These are phyloP conservation scores for Kodamaea anthophila DNA, from an alignment of 1,139 yeast species.

Conservation along the genomic window DNA sequence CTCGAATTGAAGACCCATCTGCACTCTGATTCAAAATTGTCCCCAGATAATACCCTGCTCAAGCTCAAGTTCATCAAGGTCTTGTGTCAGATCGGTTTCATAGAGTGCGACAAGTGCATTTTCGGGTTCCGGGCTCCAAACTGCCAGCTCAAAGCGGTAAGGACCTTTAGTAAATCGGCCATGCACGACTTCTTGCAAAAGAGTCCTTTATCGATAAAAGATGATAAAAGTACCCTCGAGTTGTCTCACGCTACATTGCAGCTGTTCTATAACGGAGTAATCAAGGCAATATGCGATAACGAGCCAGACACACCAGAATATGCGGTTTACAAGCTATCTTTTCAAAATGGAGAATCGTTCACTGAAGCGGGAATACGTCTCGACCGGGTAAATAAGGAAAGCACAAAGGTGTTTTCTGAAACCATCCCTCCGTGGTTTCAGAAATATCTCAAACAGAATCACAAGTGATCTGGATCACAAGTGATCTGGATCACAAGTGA, in stretches of 20 bases:
- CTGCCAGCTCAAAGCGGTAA: constrained; percentile 15
- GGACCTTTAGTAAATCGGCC: constrained; percentile 13
- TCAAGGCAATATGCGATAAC: constrained; percentile 11
- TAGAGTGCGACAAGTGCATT: constrained; percentile 14
- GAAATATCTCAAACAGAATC: constrained; percentile 8
- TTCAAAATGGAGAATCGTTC: constrained; percentile 3
- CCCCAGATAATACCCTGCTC: constrained; percentile 7
- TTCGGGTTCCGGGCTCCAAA: constrained; percentile 18
- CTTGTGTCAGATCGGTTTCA: constrained; percentile 20
- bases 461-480: too few relatives aligned
- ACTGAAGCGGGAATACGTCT: constrained; percentile 4
- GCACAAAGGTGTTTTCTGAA: constrained; percentile 9
- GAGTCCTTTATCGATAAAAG: constrained; percentile 12
- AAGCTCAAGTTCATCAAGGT: constrained; percentile 10
- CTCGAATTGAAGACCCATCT: constrained; percentile 22
- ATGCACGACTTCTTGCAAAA: constrained; percentile 11
- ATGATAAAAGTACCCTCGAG: constrained; percentile 8
- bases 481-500: too few relatives aligned
- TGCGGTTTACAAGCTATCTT: constrained; percentile 5
- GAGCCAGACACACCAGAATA: constrained; percentile 3
- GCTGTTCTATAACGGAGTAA: constrained; percentile 15
- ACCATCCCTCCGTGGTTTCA: constrained; percentile 17
- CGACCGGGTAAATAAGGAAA: constrained; percentile 4
- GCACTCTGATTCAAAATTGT: constrained; percentile 6
- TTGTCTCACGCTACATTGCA: constrained; percentile 13